Conservation (phyloP, 768 basidiomycete genomes). For the Pleurotus salmoneostramineus region DNA sequence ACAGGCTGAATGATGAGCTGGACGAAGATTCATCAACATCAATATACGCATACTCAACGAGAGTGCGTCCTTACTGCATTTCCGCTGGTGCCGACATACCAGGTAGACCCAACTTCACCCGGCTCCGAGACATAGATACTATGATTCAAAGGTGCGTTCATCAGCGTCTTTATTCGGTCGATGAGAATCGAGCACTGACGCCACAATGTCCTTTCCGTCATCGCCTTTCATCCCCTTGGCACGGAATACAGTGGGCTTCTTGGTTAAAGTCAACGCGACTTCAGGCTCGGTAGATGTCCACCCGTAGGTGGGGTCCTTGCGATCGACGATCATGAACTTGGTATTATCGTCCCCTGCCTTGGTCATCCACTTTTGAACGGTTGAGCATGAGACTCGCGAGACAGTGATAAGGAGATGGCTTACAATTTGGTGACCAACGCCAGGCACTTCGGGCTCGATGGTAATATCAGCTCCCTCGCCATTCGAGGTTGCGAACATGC, state of each 20-base stretch:
- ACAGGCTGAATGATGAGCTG: neutral
- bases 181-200: neutral
- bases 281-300: neutral
- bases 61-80: neutral
- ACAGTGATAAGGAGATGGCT: neutral
- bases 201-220: neutral
- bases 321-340: neutral
- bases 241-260: neutral
- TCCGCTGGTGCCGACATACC: neutral
- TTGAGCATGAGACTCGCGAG: neutral
- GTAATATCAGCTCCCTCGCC: neutral
- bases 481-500: neutral
- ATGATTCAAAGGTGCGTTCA: too few species aligned
- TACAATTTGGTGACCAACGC: neutral
- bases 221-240: neutral
- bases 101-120: neutral
- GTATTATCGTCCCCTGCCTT: neutral
- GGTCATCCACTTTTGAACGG: neutral
- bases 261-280: neutral
- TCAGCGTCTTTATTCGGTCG: too few species aligned
- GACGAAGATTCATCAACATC: neutral
- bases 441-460: neutral
- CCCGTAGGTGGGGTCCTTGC: neutral
- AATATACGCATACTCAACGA: neutral
- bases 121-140: too few species aligned